These are phyloP conservation scores for Plasmodium vinckei DNA, from an alignment of 169 alveolate species.

Conservation along the genomic window DNA sequence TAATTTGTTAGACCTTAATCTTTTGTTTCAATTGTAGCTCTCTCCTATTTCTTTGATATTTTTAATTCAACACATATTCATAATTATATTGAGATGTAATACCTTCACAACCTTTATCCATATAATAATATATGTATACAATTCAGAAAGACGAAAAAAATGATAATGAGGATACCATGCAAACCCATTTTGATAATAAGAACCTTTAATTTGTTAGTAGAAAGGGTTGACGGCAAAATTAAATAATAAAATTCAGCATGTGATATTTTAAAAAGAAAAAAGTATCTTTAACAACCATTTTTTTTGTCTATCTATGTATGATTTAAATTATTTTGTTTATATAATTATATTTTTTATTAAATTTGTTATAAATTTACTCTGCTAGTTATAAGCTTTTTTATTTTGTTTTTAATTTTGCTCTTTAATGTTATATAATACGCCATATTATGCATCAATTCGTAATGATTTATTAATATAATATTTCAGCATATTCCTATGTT, in stretches of 20 bases:
- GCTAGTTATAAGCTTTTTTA: too few relatives aligned
- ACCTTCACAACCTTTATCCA: conserved; percentile 1
- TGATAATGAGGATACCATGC: conserved; percentile 1
- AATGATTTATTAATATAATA: too few relatives aligned
- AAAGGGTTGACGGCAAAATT: background rate
- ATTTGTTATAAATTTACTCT: too few relatives aligned
- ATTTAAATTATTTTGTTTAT: too few relatives aligned
- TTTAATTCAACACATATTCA: background rate
- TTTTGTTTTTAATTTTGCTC: too few relatives aligned
- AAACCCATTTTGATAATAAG: conserved; percentile 11
- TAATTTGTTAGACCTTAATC: background rate
- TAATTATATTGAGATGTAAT: background rate
- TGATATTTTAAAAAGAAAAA: background rate
- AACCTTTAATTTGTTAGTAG: conserved; percentile 7
- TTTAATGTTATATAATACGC: too few relatives aligned
- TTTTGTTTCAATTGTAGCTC: background rate
- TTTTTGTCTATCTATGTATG: background rate
- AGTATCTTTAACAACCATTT: background rate
- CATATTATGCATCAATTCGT: too few relatives aligned
- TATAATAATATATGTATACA: background rate
- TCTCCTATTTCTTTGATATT: background rate
- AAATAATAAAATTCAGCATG: too few relatives aligned
- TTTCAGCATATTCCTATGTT: background rate
- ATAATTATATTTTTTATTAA: too few relatives aligned
- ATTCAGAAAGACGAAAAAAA: background rate